These are phyloP conservation scores for Venturia carpophila DNA, from an alignment of 2,329 filamentous ascomycete genomes.

Conservation along the genomic window DNA sequence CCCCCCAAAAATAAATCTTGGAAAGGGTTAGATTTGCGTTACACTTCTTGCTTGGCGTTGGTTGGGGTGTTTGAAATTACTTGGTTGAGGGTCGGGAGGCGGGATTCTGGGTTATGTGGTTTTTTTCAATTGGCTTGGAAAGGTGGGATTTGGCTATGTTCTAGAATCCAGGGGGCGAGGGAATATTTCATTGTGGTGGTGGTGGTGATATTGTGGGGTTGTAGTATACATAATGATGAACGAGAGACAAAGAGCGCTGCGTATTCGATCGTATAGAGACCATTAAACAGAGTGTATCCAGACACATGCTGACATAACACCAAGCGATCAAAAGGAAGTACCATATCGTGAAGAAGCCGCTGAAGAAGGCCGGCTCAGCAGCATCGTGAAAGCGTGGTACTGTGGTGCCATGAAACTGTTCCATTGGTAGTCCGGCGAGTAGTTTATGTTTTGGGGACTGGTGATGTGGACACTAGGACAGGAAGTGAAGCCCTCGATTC, in stretches of 20 bases:
- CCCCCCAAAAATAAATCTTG: neutral
- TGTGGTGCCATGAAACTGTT: conserved; percentile 3
- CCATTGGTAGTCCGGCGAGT: neutral
- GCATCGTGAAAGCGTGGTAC: neutral
- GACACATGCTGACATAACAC: neutral
- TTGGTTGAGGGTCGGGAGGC: neutral
- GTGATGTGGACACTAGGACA: conserved; percentile 1
- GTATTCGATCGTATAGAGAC: neutral
- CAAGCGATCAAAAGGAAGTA: neutral
- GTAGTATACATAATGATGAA: conserved; percentile 2
- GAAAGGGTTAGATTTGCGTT: neutral
- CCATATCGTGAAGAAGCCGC: conserved; percentile 1
- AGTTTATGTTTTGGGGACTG: neutral
- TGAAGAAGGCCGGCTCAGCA: neutral
- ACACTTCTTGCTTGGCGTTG: neutral
- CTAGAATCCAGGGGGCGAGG: neutral
- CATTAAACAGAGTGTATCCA: neutral
- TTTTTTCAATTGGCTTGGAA: neutral
- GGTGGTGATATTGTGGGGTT: neutral
- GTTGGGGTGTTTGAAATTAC: neutral
- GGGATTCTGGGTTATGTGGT: neutral
- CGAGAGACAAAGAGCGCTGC: neutral
- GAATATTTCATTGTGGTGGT: neutral
- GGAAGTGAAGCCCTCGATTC: neutral
- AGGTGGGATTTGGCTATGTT: neutral